These are phyloP conservation scores for Trichoderma afroharzianum DNA, from an alignment of 2,329 filamentous ascomycete species.

Conservation along the genomic window DNA sequence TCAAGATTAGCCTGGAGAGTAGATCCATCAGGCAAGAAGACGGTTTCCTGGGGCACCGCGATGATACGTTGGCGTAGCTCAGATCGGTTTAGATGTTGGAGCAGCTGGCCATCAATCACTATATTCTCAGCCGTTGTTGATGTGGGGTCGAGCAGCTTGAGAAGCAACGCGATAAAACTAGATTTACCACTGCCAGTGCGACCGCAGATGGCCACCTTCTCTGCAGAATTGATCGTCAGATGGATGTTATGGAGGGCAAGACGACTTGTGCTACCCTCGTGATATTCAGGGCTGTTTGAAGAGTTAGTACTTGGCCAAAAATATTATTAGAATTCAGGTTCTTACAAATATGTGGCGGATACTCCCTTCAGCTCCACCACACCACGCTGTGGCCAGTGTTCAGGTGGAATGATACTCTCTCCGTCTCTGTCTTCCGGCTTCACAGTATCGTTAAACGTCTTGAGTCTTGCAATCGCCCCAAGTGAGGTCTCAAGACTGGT, in stretches of 20 bases:
- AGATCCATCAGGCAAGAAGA: neutral
- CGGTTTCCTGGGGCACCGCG: neutral
- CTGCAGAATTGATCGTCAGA: neutral
- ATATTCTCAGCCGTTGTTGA: neutral
- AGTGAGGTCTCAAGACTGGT: neutral
- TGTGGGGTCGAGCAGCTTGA: neutral
- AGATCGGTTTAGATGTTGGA: neutral
- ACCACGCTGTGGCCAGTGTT: neutral
- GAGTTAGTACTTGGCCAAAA: neutral
- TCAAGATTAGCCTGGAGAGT: neutral
- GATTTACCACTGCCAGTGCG: neutral
- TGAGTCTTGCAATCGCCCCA: neutral
- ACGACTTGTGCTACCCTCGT: neutral
- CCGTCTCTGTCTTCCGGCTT: neutral
- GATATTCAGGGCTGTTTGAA: neutral
- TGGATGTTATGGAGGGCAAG: neutral
- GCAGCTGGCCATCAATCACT: neutral
- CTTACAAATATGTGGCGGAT: neutral
- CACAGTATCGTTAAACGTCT: neutral
- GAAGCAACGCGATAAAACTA: neutral
- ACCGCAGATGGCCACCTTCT: neutral
- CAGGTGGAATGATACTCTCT: neutral
- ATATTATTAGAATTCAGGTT: neutral
- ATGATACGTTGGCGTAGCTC: neutral
- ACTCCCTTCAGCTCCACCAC: neutral